phyloP scores from a whole-genome alignment of 306 rosid species.

The Cucurbita argyrosperma region DNA sequence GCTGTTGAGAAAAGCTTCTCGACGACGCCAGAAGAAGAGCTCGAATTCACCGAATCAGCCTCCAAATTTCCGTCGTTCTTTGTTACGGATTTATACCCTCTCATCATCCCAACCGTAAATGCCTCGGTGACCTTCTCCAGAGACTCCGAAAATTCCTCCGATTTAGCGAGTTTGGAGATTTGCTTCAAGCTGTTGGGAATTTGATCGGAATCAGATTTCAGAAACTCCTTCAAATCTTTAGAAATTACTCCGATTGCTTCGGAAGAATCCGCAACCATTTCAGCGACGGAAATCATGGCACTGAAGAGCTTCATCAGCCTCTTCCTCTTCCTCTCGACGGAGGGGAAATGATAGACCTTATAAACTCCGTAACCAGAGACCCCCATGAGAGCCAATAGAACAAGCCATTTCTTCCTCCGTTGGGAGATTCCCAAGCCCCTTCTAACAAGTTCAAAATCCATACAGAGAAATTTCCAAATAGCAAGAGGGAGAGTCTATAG shows the following conservation, averaged over 20 bases:
- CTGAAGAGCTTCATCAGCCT: conserved; percentile 33
- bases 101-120: conserved; percentile 38
- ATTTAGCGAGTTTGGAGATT: conserved; percentile 50
- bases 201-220: conserved; percentile 56
- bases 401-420: conserved; percentile 34
- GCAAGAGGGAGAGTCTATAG: not conserved
- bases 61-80: conserved; percentile 5
- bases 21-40: conserved; percentile 27
- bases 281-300: conserved; percentile 46
- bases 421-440: conserved; percentile 29
- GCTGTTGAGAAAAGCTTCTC: conserved; percentile 54
- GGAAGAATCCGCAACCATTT: conserved; percentile 48
- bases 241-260: conserved; percentile 41
- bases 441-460: conserved; percentile 46
- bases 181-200: conserved; percentile 71
- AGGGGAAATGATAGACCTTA: conserved; percentile 42
- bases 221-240: conserved; percentile 49
- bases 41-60: conserved; percentile 7
- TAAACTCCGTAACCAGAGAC: conserved; percentile 64
- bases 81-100: conserved; percentile 26
- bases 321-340: conserved; percentile 37
- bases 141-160: conserved; percentile 42
- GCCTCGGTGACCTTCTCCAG: conserved; percentile 42
- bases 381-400: conserved; percentile 40
- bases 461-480: not conserved